These are phyloP conservation scores for Chlamydomonas sp. DNA, from an alignment of 139 green algal genomes.

Conservation along the genomic window DNA sequence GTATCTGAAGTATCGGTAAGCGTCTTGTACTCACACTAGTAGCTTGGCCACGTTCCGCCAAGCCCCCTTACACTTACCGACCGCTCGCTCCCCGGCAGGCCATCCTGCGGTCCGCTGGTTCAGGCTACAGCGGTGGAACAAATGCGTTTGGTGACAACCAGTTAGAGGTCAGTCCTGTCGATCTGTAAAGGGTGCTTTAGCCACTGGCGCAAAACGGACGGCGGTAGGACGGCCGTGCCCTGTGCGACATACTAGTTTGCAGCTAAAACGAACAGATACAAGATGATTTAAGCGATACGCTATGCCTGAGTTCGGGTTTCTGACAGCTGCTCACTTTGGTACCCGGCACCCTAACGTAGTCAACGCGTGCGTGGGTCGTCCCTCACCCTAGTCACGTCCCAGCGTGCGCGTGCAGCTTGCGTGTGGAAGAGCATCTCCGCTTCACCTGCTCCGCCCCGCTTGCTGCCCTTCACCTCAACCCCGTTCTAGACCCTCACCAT, in stretches of 20 bases:
- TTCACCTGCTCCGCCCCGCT: neutral
- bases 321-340: too few species aligned
- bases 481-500: too few species aligned
- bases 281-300: too few species aligned
- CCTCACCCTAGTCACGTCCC: neutral
- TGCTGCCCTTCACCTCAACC: neutral
- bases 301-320: too few species aligned
- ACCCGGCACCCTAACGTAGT: too few species aligned
- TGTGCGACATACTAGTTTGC: too few species aligned
- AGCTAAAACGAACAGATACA: too few species aligned
- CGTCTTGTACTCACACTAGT: neutral
- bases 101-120: constrained; percentile 11
- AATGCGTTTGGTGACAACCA: constrained; percentile 40
- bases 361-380: too few species aligned
- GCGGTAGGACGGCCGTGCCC: too few species aligned
- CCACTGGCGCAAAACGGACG: too few species aligned
- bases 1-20: constrained; percentile 29
- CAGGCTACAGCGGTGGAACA: neutral
- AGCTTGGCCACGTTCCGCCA: too few species aligned
- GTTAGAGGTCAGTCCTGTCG: constrained; percentile 25
- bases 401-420: neutral
- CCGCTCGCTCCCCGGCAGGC: neutral
- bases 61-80: too few species aligned
- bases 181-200: neutral
- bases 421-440: neutral